A percentile compares a stretch with the other conserved stretches of the same genome.
phyloP scores from a whole-genome alignment of 2,329 filamentous ascomycete genomes.

The Xylaria sp. region DNA sequence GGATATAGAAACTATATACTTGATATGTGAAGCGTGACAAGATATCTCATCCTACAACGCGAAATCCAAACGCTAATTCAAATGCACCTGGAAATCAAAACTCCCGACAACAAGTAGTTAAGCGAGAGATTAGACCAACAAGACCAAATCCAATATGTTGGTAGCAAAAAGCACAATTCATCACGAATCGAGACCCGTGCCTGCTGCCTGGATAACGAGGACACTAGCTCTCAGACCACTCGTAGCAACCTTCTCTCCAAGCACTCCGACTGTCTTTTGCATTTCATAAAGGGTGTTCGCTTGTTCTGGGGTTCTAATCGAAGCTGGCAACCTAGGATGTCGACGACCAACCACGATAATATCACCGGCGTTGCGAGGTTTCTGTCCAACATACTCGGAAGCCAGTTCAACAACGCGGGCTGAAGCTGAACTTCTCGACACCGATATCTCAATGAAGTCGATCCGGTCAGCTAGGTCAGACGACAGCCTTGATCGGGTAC shows the following conservation, averaged over 20 bases:
- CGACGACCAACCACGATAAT: slow-evolving; percentile 73
- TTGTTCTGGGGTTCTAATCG: slow-evolving; percentile 36
- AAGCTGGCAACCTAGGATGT: slow-evolving; percentile 50
- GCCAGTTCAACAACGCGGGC: slow-evolving; percentile 63
- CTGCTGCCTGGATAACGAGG: slow-evolving; percentile 73
- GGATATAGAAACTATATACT: neutral
- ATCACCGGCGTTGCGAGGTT: slow-evolving; percentile 74
- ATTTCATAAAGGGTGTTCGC: slow-evolving; percentile 53
- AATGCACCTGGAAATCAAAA: neutral
- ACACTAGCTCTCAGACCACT: slow-evolving; percentile 72
- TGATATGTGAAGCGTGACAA: slow-evolving; percentile 5
- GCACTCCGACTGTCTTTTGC: slow-evolving; percentile 65
- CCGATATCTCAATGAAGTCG: slow-evolving; percentile 61
- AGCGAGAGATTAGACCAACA: neutral
- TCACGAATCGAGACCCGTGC: slow-evolving; percentile 37
- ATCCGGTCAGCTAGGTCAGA: slow-evolving; percentile 50
- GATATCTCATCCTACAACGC: neutral
- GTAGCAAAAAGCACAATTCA: neutral
- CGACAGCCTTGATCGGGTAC: slow-evolving; percentile 50
- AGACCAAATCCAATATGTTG: neutral
- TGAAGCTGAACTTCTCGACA: slow-evolving; percentile 54
- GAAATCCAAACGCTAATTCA: slow-evolving; percentile 10
- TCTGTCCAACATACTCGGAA: slow-evolving; percentile 67
- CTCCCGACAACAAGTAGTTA: neutral
- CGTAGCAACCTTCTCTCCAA: slow-evolving; percentile 68